Conservation (phyloP, 768 basidiomycete species). For the Kwoniella bestiolae region DNA sequence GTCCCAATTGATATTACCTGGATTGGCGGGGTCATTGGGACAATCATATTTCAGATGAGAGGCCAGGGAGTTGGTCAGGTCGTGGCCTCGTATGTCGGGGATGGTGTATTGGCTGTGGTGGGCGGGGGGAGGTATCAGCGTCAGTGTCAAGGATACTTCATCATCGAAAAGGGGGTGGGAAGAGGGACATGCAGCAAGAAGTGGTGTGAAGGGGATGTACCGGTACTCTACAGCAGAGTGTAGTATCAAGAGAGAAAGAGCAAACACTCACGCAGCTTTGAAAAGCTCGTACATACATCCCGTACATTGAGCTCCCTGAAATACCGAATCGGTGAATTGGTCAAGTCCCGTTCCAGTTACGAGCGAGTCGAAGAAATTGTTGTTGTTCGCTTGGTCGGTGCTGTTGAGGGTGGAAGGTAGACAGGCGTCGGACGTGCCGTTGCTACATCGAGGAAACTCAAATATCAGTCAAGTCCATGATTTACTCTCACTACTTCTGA, state of each 20-base stretch:
- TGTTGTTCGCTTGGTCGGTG: slow-evolving; percentile 37
- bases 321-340: slow-evolving; percentile 45
- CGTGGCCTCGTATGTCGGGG: slow-evolving; percentile 37
- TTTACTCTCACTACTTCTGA: too few relatives aligned
- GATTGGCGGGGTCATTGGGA: slow-evolving; percentile 2
- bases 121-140: too few relatives aligned
- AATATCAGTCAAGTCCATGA: background rate
- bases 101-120: slow-evolving; percentile 39
- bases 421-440: slow-evolving; percentile 48
- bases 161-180: too few relatives aligned
- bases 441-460: slow-evolving; percentile 26
- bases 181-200: too few relatives aligned
- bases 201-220: too few relatives aligned
- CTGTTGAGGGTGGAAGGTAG: slow-evolving; percentile 40
- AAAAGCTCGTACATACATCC: slow-evolving; percentile 56
- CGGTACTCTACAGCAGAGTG: background rate
- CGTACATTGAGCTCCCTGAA: slow-evolving; percentile 42
- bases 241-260: background rate
- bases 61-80: slow-evolving; percentile 35
- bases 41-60: slow-evolving; percentile 48
- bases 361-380: slow-evolving; percentile 51
- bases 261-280: slow-evolving; percentile 50
- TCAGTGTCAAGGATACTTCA: too few relatives aligned
- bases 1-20: slow-evolving; percentile 35
- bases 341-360: slow-evolving; percentile 41